Conservation (phyloP, 345 rosid species). For the Diplotaxis tenuifolia region DNA sequence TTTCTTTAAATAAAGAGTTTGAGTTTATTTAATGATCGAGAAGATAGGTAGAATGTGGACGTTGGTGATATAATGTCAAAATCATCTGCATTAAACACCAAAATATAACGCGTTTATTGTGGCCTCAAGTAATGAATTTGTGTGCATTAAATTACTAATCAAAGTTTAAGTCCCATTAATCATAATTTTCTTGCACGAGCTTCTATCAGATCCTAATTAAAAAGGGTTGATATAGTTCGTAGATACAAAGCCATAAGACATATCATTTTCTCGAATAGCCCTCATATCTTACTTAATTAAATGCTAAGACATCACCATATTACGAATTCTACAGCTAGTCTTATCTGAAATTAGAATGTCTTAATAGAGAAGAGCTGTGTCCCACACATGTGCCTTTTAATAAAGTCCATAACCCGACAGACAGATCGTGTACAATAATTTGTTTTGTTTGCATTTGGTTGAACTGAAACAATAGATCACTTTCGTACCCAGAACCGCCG, state of each 20-base stretch:
- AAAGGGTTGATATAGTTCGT: not conserved
- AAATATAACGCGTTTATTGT: conserved; percentile 21
- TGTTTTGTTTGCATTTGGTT: conserved; percentile 13
- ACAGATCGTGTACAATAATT: conserved; percentile 3
- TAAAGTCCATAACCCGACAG: conserved; percentile 17
- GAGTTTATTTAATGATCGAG: not conserved
- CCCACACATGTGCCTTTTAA: conserved; percentile 25
- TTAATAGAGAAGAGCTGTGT: conserved; percentile 4
- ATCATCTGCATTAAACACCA: not conserved
- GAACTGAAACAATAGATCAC: not conserved
- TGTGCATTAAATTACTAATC: not conserved
- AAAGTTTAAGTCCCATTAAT: not conserved
- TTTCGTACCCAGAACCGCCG: conserved; percentile 19
- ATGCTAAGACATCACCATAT: not conserved
- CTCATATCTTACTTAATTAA: conserved; percentile 3
- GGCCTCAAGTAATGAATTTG: not conserved
- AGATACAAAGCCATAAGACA: conserved; percentile 6
- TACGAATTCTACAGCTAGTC: not conserved
- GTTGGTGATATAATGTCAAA: not conserved
- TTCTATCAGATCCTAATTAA: not conserved
- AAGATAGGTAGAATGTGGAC: conserved; percentile 19
- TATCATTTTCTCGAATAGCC: conserved; percentile 5
- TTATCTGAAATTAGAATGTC: conserved; percentile 15
- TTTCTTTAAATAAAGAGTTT: not conserved
- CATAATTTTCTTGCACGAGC: not conserved